phyloP scores from a whole-genome alignment of 1,284 basidiomycete genomes.

The Volvariella volvacea region DNA sequence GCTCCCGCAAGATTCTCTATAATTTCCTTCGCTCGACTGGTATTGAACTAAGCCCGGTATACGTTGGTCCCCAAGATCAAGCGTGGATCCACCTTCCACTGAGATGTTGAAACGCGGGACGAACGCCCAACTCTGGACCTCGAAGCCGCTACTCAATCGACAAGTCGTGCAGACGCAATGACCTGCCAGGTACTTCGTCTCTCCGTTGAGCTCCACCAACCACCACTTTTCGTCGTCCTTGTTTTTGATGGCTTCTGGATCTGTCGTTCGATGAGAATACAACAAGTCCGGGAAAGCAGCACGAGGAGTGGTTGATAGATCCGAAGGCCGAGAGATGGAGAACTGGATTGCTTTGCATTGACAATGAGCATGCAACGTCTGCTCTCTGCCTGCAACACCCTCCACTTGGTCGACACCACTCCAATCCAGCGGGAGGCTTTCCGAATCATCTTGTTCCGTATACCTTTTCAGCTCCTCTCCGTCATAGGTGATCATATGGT shows the following conservation, averaged over 20 bases:
- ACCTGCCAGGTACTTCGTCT: constrained; percentile 3
- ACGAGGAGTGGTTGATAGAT: not conserved
- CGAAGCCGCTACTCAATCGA: constrained; percentile 1
- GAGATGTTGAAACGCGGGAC: constrained; percentile 1
- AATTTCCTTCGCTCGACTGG: constrained; percentile 5
- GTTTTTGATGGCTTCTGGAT: not conserved
- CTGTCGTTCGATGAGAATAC: not conserved
- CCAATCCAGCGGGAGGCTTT: constrained; percentile 1
- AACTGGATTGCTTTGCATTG: constrained; percentile 5
- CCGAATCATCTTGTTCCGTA: not conserved
- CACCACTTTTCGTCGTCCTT: constrained; percentile 2
- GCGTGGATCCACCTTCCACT: not conserved
- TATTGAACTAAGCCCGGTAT: constrained; percentile 8
- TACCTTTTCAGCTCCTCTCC: constrained; percentile 5
- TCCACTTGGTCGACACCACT: not conserved
- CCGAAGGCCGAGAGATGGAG: constrained; percentile 4
- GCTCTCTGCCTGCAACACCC: not conserved
- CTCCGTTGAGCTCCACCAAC: not conserved
- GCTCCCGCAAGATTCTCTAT: constrained; percentile 8
- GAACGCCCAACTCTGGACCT: constrained; percentile 1
- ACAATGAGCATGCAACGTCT: not conserved
- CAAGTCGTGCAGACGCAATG: constrained; percentile 3
- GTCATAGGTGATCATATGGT: constrained; percentile 2
- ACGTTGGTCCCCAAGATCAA: not conserved
- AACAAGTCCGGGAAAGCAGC: not conserved